These are phyloP conservation scores for Epichloe sibirici DNA, from an alignment of 2,329 filamentous ascomycete species.

Conservation along the genomic window DNA sequence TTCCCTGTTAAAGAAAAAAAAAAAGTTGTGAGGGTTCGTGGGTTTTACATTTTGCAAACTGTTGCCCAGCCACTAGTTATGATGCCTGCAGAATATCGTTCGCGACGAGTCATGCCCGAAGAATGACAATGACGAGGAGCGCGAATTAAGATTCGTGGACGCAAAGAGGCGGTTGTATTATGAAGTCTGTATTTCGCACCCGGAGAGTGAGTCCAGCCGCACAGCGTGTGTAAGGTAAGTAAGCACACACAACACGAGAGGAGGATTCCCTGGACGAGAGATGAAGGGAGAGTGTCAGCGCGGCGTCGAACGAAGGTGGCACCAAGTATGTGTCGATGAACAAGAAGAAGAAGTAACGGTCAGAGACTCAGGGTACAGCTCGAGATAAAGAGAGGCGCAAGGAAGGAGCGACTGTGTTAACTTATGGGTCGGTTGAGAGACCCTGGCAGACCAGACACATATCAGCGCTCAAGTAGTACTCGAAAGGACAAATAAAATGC, in stretches of 20 bases:
- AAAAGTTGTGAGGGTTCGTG: neutral
- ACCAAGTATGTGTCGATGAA: too few relatives aligned
- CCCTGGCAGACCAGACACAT: neutral
- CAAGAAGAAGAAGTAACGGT: neutral
- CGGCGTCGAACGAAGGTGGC: too few relatives aligned
- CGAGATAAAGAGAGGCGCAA: neutral
- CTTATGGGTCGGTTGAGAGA: neutral
- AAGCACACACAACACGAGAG: neutral
- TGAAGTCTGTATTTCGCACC: neutral
- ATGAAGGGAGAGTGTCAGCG: neutral
- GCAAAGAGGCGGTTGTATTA: neutral
- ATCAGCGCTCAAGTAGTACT: neutral
- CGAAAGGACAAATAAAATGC: too few relatives aligned
- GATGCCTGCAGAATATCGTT: slow-evolving; percentile 6
- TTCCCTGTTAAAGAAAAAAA: neutral
- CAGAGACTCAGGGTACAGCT: neutral
- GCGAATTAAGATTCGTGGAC: neutral
- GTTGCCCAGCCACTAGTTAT: slow-evolving; percentile 6
- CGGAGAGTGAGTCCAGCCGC: neutral
- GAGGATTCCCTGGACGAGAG: neutral
- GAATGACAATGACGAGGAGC: neutral
- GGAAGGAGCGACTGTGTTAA: neutral
- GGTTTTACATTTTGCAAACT: slow-evolving; percentile 7
- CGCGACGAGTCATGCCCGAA: slow-evolving; percentile 8
- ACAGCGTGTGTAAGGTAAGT: neutral